A percentile compares a stretch with the other conserved stretches of the same genome.
Evolutionary conservation across 2,329 filamentous ascomycete genomes (phyloP).

Genomic region (Paraphaeosphaeria sporulosa): DNA sequence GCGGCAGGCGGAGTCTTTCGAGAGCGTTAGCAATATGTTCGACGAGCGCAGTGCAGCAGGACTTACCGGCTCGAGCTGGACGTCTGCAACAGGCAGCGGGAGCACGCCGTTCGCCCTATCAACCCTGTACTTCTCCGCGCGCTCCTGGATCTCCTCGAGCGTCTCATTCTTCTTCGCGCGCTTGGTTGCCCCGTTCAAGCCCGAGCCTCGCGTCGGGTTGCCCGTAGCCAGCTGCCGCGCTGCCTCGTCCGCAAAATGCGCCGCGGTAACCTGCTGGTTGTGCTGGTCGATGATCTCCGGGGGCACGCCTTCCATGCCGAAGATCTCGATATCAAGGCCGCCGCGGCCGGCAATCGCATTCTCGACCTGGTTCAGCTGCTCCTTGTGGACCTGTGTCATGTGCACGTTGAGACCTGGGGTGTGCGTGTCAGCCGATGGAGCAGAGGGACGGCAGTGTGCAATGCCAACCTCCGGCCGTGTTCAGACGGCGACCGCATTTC

Average conservation of each 20-base stretch:
- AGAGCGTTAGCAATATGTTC: constrained; percentile 18
- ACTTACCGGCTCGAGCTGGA: constrained; percentile 56
- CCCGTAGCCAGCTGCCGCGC: constrained; percentile 83
- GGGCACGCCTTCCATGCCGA: constrained; percentile 97
- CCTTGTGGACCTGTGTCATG: constrained; percentile 98
- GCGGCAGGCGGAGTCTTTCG: constrained; percentile 32
- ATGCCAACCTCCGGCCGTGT: constrained; percentile 84
- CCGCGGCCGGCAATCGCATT: constrained; percentile 89
- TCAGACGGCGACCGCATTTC: constrained; percentile 83
- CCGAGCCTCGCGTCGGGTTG: constrained; percentile 71
- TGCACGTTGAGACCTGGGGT: constrained; percentile 85
- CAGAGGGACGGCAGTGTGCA: constrained; percentile 32
- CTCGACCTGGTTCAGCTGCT: constrained; percentile 84
- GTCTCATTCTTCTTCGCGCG: constrained; percentile 72
- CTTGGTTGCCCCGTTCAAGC: constrained; percentile 60
- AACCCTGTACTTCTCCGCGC: constrained; percentile 65
- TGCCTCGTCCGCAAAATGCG: constrained; percentile 84
- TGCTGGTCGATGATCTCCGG: constrained; percentile 83
- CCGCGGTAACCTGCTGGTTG: constrained; percentile 83
- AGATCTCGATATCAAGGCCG: constrained; percentile 91
- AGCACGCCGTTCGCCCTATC: constrained; percentile 52
- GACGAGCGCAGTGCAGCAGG: background rate
- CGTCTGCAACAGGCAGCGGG: constrained; percentile 52
- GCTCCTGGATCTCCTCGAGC: constrained; percentile 78
- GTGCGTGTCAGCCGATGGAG: background rate